These are phyloP conservation scores for Malassezia globosa DNA, from an alignment of 1,284 basidiomycete species.

Conservation along the genomic window DNA sequence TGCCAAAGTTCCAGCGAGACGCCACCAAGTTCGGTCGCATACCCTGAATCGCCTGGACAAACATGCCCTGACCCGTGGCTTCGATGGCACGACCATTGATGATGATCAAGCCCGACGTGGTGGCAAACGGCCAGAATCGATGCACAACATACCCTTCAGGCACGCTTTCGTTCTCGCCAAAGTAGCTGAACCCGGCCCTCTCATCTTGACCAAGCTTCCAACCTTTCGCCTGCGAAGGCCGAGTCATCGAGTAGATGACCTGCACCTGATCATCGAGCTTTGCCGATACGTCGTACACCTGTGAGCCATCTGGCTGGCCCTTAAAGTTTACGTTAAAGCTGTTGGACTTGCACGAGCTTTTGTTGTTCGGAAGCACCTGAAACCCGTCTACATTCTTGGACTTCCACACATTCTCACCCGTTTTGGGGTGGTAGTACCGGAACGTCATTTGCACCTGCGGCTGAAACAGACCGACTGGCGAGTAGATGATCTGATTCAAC, in stretches of 20 bases:
- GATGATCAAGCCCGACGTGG: conserved; percentile 61
- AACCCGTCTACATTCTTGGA: conserved; percentile 80
- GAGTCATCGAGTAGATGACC: conserved; percentile 62
- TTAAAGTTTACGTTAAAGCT: conserved; percentile 61
- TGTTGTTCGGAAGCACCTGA: conserved; percentile 55
- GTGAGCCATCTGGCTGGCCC: conserved; percentile 59
- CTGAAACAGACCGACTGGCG: conserved; percentile 77
- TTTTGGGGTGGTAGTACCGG: conserved; percentile 72
- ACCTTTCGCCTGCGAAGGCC: conserved; percentile 63
- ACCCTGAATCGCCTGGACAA: conserved; percentile 93
- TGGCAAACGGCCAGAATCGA: conserved; percentile 48
- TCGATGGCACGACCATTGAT: conserved; percentile 58
- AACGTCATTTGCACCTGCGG: conserved; percentile 91
- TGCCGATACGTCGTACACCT: conserved; percentile 65
- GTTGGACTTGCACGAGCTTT: conserved; percentile 77
- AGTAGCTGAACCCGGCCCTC: conserved; percentile 79
- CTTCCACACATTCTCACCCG: conserved; percentile 70
- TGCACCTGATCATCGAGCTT: conserved; percentile 71
- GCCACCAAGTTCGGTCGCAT: conserved; percentile 94
- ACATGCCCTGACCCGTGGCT: conserved; percentile 71
- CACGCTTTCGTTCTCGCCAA: conserved; percentile 53
- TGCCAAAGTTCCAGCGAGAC: conserved; percentile 85
- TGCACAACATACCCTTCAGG: conserved; percentile 40
- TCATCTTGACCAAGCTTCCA: conserved; percentile 84
- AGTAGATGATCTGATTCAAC: conserved; percentile 90